Evolutionary conservation across 2,329 filamentous ascomycete genomes (phyloP).

Genomic region (Fusarium caatingaense): DNA sequence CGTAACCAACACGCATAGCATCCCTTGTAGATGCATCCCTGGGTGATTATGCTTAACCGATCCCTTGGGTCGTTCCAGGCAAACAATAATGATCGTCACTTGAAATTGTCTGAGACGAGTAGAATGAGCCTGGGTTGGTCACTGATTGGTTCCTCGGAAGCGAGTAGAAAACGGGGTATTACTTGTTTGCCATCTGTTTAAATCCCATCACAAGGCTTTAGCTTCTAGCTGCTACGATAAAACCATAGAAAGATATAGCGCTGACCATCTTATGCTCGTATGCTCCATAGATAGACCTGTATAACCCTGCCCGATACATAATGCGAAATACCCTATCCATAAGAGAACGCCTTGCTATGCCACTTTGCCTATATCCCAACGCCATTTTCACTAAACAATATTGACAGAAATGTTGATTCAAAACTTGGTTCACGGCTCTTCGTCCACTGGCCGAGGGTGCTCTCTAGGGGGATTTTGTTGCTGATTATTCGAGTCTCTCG

Average conservation of each 20-base stretch:
- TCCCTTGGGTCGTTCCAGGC: not conserved
- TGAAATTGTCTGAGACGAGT: not conserved
- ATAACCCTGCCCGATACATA: not conserved
- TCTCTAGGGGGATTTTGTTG: not conserved
- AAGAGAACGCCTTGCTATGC: conserved; percentile 26
- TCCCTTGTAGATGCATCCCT: conserved; percentile 16
- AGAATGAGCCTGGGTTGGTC: not conserved
- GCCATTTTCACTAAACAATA: not conserved
- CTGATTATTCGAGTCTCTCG: conserved; percentile 15
- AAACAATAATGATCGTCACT: not conserved
- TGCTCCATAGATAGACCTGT: conserved; percentile 7
- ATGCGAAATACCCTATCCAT: not conserved
- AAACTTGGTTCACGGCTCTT: not conserved
- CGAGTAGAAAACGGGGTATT: not conserved
- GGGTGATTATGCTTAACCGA: conserved; percentile 3
- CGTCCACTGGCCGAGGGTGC: conserved; percentile 1
- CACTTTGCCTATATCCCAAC: conserved; percentile 4
- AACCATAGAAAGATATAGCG: not conserved
- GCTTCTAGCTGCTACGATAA: not conserved
- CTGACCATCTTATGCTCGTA: not conserved
- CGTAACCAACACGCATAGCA: not conserved
- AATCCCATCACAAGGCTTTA: not conserved
- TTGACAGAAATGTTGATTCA: not conserved
- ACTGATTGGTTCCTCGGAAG: not conserved
- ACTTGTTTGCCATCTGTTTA: not conserved